phyloP scores from a whole-genome alignment of 1,284 basidiomycete species.

The Vanrija humicola region DNA sequence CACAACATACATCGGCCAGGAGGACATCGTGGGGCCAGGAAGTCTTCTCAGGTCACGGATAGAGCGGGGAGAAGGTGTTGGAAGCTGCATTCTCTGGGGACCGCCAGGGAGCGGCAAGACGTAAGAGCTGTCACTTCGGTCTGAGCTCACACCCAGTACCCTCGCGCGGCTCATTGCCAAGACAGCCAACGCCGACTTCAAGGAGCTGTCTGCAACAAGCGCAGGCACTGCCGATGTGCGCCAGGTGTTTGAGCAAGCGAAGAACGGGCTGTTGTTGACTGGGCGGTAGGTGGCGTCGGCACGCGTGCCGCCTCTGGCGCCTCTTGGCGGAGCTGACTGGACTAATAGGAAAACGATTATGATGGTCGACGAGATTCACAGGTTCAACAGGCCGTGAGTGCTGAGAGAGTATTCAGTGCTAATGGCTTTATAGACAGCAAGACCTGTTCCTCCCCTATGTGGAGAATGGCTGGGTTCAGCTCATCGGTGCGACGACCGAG shows the following conservation, averaged over 20 bases:
- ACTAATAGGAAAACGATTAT: constrained; percentile 36
- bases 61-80: constrained; percentile 39
- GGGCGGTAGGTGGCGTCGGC: constrained; percentile 55
- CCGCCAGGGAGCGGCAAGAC: constrained; percentile 49
- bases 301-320: not conserved
- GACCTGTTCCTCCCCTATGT: constrained; percentile 76
- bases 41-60: constrained; percentile 42
- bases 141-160: constrained; percentile 21
- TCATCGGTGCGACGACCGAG: constrained; percentile 87
- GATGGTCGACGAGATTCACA: constrained; percentile 73
- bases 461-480: constrained; percentile 71
- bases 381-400: constrained; percentile 45
- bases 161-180: constrained; percentile 42
- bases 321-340: not conserved
- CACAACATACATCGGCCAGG: constrained; percentile 39
- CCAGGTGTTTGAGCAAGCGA: constrained; percentile 74
- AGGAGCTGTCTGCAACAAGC: constrained; percentile 69
- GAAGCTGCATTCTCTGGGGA: constrained; percentile 48
- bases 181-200: constrained; percentile 58
- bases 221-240: constrained; percentile 76
- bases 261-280: constrained; percentile 62
- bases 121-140: constrained; percentile 13
- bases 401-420: not conserved
- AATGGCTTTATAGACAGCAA: constrained; percentile 56
- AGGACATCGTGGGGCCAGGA: constrained; percentile 42